Base-by-base conservation (phyloP, 1,284 basidiomycete genomes). In the Polyporus tsugae region DNA sequence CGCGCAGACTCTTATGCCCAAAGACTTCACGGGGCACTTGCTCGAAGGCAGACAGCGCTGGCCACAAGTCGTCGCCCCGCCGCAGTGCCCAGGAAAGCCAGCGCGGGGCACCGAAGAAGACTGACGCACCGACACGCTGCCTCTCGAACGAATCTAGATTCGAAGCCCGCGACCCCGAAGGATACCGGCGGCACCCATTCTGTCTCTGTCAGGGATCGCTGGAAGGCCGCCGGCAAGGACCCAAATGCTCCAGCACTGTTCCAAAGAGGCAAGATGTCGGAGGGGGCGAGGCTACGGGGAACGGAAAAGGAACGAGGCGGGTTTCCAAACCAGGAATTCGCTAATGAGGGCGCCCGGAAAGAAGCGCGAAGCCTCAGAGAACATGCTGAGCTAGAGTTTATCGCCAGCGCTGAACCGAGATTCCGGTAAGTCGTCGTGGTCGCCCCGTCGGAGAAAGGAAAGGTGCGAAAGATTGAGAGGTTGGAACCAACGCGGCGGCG, bases 71-170 rank as follows among this genome's bases (percentile, higher is more conserved):
- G 52, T 29, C 52, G 52, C 29, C 25, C 52, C 52, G 25, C 13
- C 44, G n/a, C 44, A 46, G 44, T 46, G 15, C 52, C 25, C 52
- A 25, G 52, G 25, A 29, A 29, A 15, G 52, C 13, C 13, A 33
- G 52, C 52, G 52, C 52, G 52, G 52, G 52, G 52, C 52, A 53
- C 52, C 25, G 52, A 53, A 53, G 52, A 53, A 53, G 52, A 29
- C 29, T 25, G 52, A 53, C 52, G 29, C 52, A 33, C 22, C 4
- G 52, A 53, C 52, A 29, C 25, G 52, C 15, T 6, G 25, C 52
- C 52, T 29, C 25, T 2, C 25, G 5, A 33, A 53, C 13, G 52
- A 13, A 53, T 53, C 52, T 25, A 7, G 52, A 53, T 53, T 33
- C 52, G 11, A 53, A 53, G 29, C 13, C 25, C 5, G 25, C 25